phyloP scores from a whole-genome alignment of 176 grass and related monocot species.

The bread wheat (Triticum aestivum) region DNA sequence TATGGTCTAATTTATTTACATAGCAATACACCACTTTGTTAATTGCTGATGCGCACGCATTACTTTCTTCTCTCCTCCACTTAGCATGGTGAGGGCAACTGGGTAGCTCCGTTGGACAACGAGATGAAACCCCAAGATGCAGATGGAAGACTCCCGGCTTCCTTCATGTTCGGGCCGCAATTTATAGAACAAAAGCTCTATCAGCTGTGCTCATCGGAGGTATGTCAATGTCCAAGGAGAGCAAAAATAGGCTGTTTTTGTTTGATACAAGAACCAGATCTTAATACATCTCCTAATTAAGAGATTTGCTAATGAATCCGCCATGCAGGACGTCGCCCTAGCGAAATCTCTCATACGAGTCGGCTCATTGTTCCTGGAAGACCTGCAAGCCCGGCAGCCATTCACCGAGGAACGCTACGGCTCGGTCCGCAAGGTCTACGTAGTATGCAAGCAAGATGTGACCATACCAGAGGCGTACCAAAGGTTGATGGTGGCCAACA shows the following conservation, averaged over 20 bases:
- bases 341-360: conserved; percentile 41
- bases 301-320: not conserved
- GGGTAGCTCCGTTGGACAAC: not conserved
- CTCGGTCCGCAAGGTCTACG: conserved; percentile 42
- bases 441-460: conserved; percentile 43
- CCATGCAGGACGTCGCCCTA: conserved; percentile 48
- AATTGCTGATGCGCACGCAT: not conserved
- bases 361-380: conserved; percentile 40
- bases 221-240: not conserved
- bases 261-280: not conserved
- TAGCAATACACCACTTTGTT: not conserved
- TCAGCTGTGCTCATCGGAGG: conserved; percentile 17
- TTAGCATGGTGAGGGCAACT: not conserved
- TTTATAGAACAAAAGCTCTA: not conserved
- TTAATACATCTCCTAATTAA: not conserved
- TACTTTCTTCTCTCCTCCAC: not conserved
- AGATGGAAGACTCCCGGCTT: conserved; percentile 10
- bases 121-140: conserved; percentile 23
- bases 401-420: conserved; percentile 39
- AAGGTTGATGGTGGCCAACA: conserved; percentile 35
- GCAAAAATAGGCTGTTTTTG: not conserved
- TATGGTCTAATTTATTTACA: not conserved
- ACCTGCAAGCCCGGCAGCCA: conserved; percentile 21
- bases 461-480: conserved; percentile 8
- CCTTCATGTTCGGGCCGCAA: conserved; percentile 21